Evolutionary conservation across 768 basidiomycete species (phyloP).

Genomic region (Exsudoporus frostii): DNA sequence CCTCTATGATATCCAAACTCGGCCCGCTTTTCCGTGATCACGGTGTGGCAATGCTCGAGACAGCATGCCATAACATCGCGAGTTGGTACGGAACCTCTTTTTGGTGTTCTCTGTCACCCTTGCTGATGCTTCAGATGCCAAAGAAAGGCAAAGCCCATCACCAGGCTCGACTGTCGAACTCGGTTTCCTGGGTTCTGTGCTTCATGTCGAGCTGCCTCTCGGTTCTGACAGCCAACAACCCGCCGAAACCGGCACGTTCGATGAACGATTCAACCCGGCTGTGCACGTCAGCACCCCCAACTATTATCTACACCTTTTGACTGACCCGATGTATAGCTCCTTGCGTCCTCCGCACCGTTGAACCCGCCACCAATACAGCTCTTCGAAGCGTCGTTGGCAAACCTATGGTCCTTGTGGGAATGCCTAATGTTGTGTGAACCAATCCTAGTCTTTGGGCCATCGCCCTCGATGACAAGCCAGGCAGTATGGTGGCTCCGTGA

Average conservation of each 20-base stretch:
- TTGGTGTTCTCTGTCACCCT: neutral
- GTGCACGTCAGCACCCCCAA: slow-evolving; percentile 40
- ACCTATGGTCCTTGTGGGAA: slow-evolving; percentile 90
- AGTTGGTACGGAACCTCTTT: slow-evolving; percentile 58
- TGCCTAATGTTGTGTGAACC: slow-evolving; percentile 90
- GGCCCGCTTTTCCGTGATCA: slow-evolving; percentile 74
- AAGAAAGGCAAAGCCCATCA: slow-evolving; percentile 73
- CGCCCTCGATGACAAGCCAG: slow-evolving; percentile 80
- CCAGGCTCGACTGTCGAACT: slow-evolving; percentile 70
- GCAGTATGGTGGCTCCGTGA: slow-evolving; percentile 92
- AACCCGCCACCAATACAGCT: slow-evolving; percentile 54
- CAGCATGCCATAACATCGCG: slow-evolving; percentile 81
- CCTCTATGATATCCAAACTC: slow-evolving; percentile 59
- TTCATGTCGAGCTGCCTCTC: slow-evolving; percentile 71
- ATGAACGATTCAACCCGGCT: slow-evolving; percentile 50
- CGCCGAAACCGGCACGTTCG: slow-evolving; percentile 48
- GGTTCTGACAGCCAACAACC: slow-evolving; percentile 71
- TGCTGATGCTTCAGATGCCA: slow-evolving; percentile 29
- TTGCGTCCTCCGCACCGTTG: slow-evolving; percentile 62
- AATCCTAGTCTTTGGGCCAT: slow-evolving; percentile 75
- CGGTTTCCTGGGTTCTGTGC: slow-evolving; percentile 76
- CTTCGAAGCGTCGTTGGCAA: slow-evolving; percentile 61
- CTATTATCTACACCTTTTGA: neutral
- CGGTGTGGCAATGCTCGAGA: slow-evolving; percentile 78
- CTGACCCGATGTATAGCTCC: slow-evolving; percentile 44